Evolutionary conservation across 805 yeast genomes (phyloP).

Genomic region (Hanseniaspora lachancei): DNA sequence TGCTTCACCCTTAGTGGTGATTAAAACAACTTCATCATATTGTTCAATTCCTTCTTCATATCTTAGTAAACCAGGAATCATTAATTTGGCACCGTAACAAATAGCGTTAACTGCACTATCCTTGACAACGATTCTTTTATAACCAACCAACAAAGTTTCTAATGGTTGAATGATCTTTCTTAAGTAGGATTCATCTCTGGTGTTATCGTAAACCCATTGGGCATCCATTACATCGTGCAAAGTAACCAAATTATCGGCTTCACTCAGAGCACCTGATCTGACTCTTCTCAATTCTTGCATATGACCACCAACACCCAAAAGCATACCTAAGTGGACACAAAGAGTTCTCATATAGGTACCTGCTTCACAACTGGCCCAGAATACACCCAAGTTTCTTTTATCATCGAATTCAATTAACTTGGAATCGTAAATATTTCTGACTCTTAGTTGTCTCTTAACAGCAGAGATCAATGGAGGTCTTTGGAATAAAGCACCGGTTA

Average conservation of each 20-base stretch:
- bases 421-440: conserved; percentile 93
- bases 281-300: conserved; percentile 99
- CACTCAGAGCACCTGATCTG: conserved; percentile 90
- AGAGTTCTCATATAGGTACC: conserved; percentile 99
- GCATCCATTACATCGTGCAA: conserved; percentile 96
- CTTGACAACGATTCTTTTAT: conserved; percentile 90
- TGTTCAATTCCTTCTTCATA: conserved; percentile 96
- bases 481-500: conserved; percentile 97
- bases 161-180: conserved; percentile 90
- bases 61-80: conserved; percentile 97
- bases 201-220: conserved; percentile 93
- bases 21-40: conserved; percentile 93
- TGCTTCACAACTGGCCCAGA: conserved; percentile 99
- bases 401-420: conserved; percentile 91
- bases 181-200: conserved; percentile 90
- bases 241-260: conserved; percentile 83
- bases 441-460: conserved; percentile 96
- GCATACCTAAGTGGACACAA: conserved; percentile 97
- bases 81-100: conserved; percentile 96
- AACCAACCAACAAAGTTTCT: conserved; percentile 84
- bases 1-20: conserved; percentile 99
- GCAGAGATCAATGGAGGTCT: conserved; percentile 98
- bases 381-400: conserved; percentile 91
- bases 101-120: conserved; percentile 95
- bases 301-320: conserved; percentile 97